phyloP scores from a whole-genome alignment of 352 stramenopile genomes.

The Pythium oligandrum region DNA sequence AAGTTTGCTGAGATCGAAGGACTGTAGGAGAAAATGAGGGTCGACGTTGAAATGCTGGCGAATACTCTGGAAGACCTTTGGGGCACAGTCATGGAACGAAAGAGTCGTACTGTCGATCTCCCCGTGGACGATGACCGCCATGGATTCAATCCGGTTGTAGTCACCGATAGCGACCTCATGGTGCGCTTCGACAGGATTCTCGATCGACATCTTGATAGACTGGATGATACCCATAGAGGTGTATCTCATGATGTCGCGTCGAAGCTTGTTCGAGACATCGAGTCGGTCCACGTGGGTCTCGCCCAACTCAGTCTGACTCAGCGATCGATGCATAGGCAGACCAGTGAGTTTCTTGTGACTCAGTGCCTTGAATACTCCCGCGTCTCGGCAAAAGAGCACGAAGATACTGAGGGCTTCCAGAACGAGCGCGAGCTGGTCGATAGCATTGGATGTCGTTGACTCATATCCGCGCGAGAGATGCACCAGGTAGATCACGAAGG shows the following conservation, averaged over 20 bases:
- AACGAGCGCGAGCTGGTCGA: conserved; percentile 73
- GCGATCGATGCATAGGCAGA: conserved; percentile 24
- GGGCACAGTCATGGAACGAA: conserved; percentile 70
- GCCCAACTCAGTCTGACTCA: conserved; percentile 5
- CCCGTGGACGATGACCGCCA: conserved; percentile 69
- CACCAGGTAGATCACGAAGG: conserved; percentile 49
- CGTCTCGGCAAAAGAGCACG: conserved; percentile 70
- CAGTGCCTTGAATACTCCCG: conserved; percentile 48
- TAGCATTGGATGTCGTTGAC: conserved; percentile 41
- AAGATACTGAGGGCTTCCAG: conserved; percentile 67
- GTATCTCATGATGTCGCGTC: conserved; percentile 85
- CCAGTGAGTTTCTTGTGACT: conserved; percentile 24
- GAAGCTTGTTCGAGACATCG: conserved; percentile 76
- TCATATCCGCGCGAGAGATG: conserved; percentile 28
- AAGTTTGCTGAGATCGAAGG: conserved; percentile 65
- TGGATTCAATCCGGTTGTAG: conserved; percentile 67
- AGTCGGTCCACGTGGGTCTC: conserved; percentile 28
- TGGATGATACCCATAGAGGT: conserved; percentile 81
- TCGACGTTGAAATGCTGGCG: conserved; percentile 74
- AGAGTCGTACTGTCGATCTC: conserved; percentile 44
- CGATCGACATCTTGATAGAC: conserved; percentile 53
- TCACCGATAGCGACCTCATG: conserved; percentile 49
- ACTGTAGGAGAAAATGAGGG: conserved; percentile 63
- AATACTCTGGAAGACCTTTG: conserved; percentile 75
- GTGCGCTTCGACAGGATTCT: conserved; percentile 20